phyloP scores from a whole-genome alignment of 129 eudicot species.

The Sambucus nigra region DNA sequence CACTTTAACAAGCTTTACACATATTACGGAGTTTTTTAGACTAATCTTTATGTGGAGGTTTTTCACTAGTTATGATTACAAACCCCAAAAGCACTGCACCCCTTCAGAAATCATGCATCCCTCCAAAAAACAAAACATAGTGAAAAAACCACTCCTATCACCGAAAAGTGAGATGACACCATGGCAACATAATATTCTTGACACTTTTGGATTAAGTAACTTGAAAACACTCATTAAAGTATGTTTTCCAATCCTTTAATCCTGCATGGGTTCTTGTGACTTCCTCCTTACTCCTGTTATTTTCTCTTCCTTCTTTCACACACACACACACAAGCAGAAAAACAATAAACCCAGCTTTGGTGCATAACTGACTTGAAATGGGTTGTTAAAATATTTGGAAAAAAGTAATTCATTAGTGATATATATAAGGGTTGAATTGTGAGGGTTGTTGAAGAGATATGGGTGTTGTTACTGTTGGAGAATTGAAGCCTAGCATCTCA shows the following conservation, averaged over 20 bases:
- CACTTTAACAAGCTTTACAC: constrained; percentile 45
- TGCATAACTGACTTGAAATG: background rate
- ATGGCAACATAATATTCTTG: constrained; percentile 27
- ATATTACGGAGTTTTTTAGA: constrained; percentile 20
- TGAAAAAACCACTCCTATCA: constrained; percentile 36
- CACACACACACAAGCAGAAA: constrained; percentile 1
- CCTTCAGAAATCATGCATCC: constrained; percentile 34
- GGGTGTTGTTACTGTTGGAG: constrained; percentile 79
- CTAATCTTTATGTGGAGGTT: constrained; percentile 23
- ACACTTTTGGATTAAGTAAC: constrained; percentile 40
- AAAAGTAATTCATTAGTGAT: background rate
- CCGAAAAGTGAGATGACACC: constrained; percentile 86
- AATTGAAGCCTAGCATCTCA: constrained; percentile 81
- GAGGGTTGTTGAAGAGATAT: constrained; percentile 17
- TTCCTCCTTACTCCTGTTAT: constrained; percentile 14
- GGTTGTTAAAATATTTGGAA: background rate
- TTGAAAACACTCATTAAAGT: constrained; percentile 39
- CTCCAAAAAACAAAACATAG: constrained; percentile 12
- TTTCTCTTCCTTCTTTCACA: constrained; percentile 16
- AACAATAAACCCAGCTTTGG: background rate
- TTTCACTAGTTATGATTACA: constrained; percentile 47
- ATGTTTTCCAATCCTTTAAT: constrained; percentile 39
- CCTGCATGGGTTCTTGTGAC: constrained; percentile 52
- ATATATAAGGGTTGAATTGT: background rate
- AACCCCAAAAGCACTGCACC: constrained; percentile 61